These are phyloP conservation scores for Cymodocea nodosa DNA, from an alignment of 116 monocot genomes.

Conservation along the genomic window DNA sequence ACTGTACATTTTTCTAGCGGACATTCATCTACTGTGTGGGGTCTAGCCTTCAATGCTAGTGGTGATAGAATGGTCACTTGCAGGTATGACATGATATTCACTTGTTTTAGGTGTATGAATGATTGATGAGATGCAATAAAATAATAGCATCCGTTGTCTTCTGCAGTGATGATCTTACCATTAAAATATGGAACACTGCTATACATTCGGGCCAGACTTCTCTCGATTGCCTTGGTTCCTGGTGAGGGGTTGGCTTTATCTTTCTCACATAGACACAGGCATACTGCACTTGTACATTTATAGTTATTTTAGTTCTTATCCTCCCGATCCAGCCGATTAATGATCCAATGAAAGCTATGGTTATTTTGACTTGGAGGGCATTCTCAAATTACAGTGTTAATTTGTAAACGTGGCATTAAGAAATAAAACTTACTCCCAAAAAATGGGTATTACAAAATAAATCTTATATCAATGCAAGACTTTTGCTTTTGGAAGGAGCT, in stretches of 20 bases:
- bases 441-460: too few relatives aligned
- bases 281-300: background rate
- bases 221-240: conserved; percentile 22
- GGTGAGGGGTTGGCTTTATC: conserved; percentile 23
- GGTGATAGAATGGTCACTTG: conserved; percentile 91
- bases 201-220: conserved; percentile 23
- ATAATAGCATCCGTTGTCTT: conserved; percentile 3
- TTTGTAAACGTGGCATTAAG: too few relatives aligned
- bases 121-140: background rate
- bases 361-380: too few relatives aligned
- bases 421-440: too few relatives aligned
- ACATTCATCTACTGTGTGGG: conserved; percentile 95
- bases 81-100: conserved; percentile 34
- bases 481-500: too few relatives aligned
- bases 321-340: too few relatives aligned
- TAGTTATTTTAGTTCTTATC: background rate
- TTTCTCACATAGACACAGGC: background rate
- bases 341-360: too few relatives aligned
- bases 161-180: conserved; percentile 87
- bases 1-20: conserved; percentile 32
- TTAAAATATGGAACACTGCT: conserved; percentile 87
- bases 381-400: too few relatives aligned
- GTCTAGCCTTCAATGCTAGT: conserved; percentile 48
- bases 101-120: background rate
- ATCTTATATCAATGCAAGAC: too few relatives aligned